Evolutionary conservation across 495 filamentous ascomycete species (phyloP).

Genomic region (Rhypophila decipiens): DNA sequence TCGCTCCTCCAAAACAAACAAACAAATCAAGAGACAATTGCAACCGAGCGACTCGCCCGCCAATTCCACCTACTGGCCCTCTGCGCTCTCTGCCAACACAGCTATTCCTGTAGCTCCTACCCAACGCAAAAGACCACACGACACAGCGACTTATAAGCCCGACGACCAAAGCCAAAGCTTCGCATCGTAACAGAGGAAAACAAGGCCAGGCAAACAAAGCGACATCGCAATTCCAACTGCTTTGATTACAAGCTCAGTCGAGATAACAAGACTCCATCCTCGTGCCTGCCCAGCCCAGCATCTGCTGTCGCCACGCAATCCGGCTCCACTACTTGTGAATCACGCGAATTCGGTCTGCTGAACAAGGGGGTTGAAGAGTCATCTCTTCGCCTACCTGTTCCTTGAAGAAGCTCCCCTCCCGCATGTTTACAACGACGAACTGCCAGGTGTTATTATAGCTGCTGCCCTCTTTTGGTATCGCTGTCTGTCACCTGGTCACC

Average conservation of each 20-base stretch:
- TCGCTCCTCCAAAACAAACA: too few species aligned
- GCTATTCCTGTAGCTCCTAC: too few species aligned
- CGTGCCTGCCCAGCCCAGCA: constrained; percentile 1
- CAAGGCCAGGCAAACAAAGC: not conserved
- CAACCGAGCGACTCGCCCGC: too few species aligned
- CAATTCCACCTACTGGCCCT: too few species aligned
- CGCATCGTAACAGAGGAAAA: too few species aligned
- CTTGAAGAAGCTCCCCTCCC: constrained; percentile 23
- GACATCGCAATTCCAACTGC: not conserved
- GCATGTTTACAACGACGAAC: constrained; percentile 36
- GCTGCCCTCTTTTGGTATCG: constrained; percentile 20
- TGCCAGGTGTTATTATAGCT: constrained; percentile 34
- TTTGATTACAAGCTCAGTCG: too few species aligned
- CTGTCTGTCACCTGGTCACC: constrained; percentile 32
- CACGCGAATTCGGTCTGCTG: constrained; percentile 22
- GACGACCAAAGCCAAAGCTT: too few species aligned
- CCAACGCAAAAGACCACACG: not conserved
- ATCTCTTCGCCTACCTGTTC: constrained; percentile 43
- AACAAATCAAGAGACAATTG: constrained; percentile 3
- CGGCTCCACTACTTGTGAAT: constrained; percentile 25
- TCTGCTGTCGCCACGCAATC: constrained; percentile 14
- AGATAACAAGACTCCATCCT: too few species aligned
- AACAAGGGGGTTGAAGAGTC: constrained; percentile 42
- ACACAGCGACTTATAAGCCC: too few species aligned
- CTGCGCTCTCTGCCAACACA: too few species aligned